Evolutionary conservation across 2,329 filamentous ascomycete genomes (phyloP).

Genomic region (Pezicula neosporulosa): DNA sequence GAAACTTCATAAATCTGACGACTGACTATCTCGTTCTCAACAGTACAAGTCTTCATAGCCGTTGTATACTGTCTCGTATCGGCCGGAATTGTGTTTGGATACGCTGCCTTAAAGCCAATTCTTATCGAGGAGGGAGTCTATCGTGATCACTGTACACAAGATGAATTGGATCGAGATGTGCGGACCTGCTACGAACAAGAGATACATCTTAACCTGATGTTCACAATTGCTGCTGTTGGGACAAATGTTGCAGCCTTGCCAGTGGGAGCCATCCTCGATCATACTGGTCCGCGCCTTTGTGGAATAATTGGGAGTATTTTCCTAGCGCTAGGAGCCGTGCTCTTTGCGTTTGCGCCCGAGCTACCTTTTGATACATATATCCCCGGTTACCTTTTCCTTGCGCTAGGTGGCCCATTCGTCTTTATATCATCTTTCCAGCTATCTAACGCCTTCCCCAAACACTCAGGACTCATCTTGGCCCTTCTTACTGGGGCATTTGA

Average conservation of each 20-base stretch:
- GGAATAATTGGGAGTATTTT: slow-evolving; percentile 68
- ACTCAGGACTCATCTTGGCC: slow-evolving; percentile 76
- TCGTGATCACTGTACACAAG: slow-evolving; percentile 54
- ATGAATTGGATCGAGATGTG: slow-evolving; percentile 44
- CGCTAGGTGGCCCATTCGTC: slow-evolving; percentile 75
- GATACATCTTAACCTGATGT: slow-evolving; percentile 81
- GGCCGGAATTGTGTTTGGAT: slow-evolving; percentile 79
- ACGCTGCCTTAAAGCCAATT: slow-evolving; percentile 79
- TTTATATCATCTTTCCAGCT: slow-evolving; percentile 84
- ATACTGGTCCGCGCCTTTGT: slow-evolving; percentile 74
- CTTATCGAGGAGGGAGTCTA: slow-evolving; percentile 73
- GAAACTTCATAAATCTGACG: slow-evolving; percentile 5
- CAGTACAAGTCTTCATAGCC: slow-evolving; percentile 67
- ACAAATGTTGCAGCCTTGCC: slow-evolving; percentile 86
- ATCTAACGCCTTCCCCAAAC: slow-evolving; percentile 75
- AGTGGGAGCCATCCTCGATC: slow-evolving; percentile 80
- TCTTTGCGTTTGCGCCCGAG: slow-evolving; percentile 65
- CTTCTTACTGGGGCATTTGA: slow-evolving; percentile 81
- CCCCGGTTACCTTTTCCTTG: slow-evolving; percentile 70
- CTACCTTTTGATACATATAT: slow-evolving; percentile 73
- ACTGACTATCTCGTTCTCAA: neutral
- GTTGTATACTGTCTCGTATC: slow-evolving; percentile 73
- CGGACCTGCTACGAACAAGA: slow-evolving; percentile 57
- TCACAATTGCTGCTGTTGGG: slow-evolving; percentile 81
- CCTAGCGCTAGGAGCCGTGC: slow-evolving; percentile 64